Evolutionary conservation across 768 basidiomycete genomes (phyloP), one percentile per base, ranked within the genome.

Genomic region (Tricholomella constricta): DNA sequence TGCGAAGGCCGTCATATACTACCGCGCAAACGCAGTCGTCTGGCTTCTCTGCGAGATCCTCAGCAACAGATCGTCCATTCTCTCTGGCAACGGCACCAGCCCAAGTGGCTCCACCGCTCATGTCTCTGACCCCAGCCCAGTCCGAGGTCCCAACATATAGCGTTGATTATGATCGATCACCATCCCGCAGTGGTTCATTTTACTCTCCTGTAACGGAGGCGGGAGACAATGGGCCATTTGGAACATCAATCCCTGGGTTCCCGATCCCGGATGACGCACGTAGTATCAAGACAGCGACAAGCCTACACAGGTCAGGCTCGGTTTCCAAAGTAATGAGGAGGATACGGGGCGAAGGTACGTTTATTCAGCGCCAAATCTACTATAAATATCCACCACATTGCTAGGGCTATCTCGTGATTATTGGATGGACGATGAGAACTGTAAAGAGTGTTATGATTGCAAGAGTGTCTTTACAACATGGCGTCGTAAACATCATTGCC

Each of bases 371-470:
- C 29, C 25, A 15, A 4, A 15, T 40, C 27, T 29, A 19, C 25
- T 55, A 8, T 5, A 52, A 22, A 25, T 31, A n/a, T 45, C 64
- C 29, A 44, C 50, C 32, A 50, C 25, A 51, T 47, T 17, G 46
- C 29, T 46, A 92, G 91, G 91, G n/a, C 65, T 96, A 17, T 92
- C 91, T 20, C 84, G 87, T 57, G 92, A 97, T 64, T 98, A 98
- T 65, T 99, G 97, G 97, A 98, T 98, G 94, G 91, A 94, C 55
- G 95, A 98, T 64, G 93, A 93, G 63, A 89, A 90, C 50, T 92
- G 91, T 62, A 97, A 89, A 65, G 94, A 97, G 63, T 96, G 94
- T 64, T 96, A 93, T 66, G 94, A 95, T 69, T 97, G 94, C 75
- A 92, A 93, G 69, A 91, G 90, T 58, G 78, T 90, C 44, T 99